phyloP scores from a whole-genome alignment of 202 grass and related monocot genomes.

The Schoenoplectus tabernaemontani region DNA sequence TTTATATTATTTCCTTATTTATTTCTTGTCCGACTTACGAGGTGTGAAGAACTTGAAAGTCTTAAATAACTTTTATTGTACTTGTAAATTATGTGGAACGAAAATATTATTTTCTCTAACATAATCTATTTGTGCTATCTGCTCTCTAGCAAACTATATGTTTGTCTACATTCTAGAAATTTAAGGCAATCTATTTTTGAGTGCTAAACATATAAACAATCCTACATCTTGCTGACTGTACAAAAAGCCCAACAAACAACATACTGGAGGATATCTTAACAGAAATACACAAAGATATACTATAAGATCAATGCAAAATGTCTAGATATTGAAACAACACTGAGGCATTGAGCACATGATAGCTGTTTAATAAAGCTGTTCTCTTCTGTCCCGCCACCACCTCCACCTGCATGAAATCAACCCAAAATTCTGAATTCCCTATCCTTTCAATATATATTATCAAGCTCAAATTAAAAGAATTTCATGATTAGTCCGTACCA shows the following conservation, averaged over 20 bases:
- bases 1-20: not conserved
- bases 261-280: not conserved
- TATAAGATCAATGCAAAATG: not conserved
- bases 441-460: not conserved
- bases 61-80: not conserved
- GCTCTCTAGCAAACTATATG: not conserved
- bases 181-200: not conserved
- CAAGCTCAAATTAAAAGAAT: not conserved
- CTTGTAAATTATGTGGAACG: not conserved
- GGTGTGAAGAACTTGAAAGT: not conserved
- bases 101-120: not conserved
- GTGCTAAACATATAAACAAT: not conserved
- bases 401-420: slow-evolving; percentile 50
- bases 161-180: slow-evolving; percentile 1
- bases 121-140: not conserved
- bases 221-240: slow-evolving; percentile 11
- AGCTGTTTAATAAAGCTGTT: slow-evolving; percentile 57
- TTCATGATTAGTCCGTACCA: slow-evolving; percentile 43
- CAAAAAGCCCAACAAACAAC: slow-evolving; percentile 5
- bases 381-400: slow-evolving; percentile 63
- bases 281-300: slow-evolving; percentile 2
- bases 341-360: not conserved
- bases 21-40: not conserved
- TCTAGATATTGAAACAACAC: not conserved
- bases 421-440: slow-evolving; percentile 22